A percentile compares a stretch with the other conserved stretches of the same genome.
Conservation (phyloP, 2,329 filamentous ascomycete species). For the Fusarium sororula region DNA sequence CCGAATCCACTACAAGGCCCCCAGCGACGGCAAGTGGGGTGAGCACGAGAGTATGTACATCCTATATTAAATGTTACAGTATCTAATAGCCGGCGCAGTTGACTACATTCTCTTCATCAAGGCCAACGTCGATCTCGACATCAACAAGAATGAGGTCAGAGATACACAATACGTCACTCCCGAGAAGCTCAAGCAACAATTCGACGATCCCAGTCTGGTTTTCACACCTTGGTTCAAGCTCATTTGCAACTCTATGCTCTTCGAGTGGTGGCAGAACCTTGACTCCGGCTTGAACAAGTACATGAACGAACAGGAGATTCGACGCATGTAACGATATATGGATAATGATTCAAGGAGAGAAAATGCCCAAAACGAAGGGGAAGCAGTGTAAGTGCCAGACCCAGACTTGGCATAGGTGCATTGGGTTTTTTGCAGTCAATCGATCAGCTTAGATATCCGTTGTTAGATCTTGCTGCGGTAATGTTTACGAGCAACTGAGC, state of each 20-base stretch:
- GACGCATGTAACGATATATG: constrained; percentile 70
- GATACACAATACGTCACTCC: constrained; percentile 86
- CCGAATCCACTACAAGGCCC: constrained; percentile 96
- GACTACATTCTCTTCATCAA: constrained; percentile 99
- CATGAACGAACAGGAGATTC: constrained; percentile 84
- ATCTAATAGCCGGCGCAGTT: constrained; percentile 62
- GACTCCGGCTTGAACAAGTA: constrained; percentile 85
- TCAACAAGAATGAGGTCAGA: constrained; percentile 89
- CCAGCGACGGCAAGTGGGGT: constrained; percentile 97
- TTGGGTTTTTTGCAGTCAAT: constrained; percentile 34
- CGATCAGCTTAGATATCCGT: constrained; percentile 44
- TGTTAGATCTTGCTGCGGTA: constrained; percentile 12
- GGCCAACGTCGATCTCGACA: constrained; percentile 83
- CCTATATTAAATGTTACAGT: background rate
- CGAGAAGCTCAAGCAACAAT: constrained; percentile 84
- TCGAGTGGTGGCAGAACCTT: constrained; percentile 94
- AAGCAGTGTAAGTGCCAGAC: background rate
- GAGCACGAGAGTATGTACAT: constrained; percentile 91
- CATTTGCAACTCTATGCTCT: constrained; percentile 97
- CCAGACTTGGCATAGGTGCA: constrained; percentile 10
- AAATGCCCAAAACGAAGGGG: constrained; percentile 4
- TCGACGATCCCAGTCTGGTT: constrained; percentile 79
- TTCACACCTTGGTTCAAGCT: constrained; percentile 99
- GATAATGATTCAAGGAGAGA: background rate
- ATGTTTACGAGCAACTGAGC: constrained; percentile 11